These are phyloP conservation scores for Yamadazyma tumulicola DNA, from an alignment of 805 yeast genomes.

Conservation along the genomic window DNA sequence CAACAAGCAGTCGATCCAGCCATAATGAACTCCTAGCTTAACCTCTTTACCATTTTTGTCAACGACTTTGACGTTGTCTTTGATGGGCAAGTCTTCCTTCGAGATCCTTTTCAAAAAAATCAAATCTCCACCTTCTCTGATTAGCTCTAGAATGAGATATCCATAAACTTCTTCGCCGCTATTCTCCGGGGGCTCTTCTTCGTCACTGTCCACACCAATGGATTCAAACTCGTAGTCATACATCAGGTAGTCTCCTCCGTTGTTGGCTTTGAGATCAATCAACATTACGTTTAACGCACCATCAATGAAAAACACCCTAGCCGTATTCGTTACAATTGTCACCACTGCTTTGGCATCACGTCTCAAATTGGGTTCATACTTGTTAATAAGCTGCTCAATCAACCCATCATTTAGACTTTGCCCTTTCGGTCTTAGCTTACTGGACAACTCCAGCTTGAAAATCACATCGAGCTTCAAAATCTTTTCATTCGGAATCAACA, in stretches of 20 bases:
- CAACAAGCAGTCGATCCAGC: slow-evolving; percentile 70
- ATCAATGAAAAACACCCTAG: slow-evolving; percentile 40
- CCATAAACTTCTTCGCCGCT: slow-evolving; percentile 52
- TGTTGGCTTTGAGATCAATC: slow-evolving; percentile 40
- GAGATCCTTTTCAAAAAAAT: slow-evolving; percentile 45
- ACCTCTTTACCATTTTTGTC: slow-evolving; percentile 32
- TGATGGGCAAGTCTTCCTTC: slow-evolving; percentile 33
- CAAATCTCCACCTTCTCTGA: slow-evolving; percentile 51
- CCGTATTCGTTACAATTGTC: slow-evolving; percentile 37
- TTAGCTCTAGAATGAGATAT: slow-evolving; percentile 60
- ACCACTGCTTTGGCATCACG: slow-evolving; percentile 27
- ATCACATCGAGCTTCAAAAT: slow-evolving; percentile 39
- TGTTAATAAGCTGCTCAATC: slow-evolving; percentile 32
- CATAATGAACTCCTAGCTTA: slow-evolving; percentile 44
- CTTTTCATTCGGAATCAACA: slow-evolving; percentile 33
- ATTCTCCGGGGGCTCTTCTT: slow-evolving; percentile 10
- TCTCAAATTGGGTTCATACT: slow-evolving; percentile 15
- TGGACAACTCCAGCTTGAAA: slow-evolving; percentile 33
- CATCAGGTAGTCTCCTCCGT: slow-evolving; percentile 59
- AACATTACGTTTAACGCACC: slow-evolving; percentile 29
- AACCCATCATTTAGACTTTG: slow-evolving; percentile 25
- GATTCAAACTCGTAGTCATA: slow-evolving; percentile 73
- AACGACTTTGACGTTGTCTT: slow-evolving; percentile 24
- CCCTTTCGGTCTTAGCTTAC: slow-evolving; percentile 15
- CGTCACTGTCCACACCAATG: slow-evolving; percentile 20